phyloP scores from a whole-genome alignment of 75 land plant genomes.

The Cryptomeria japonica region DNA sequence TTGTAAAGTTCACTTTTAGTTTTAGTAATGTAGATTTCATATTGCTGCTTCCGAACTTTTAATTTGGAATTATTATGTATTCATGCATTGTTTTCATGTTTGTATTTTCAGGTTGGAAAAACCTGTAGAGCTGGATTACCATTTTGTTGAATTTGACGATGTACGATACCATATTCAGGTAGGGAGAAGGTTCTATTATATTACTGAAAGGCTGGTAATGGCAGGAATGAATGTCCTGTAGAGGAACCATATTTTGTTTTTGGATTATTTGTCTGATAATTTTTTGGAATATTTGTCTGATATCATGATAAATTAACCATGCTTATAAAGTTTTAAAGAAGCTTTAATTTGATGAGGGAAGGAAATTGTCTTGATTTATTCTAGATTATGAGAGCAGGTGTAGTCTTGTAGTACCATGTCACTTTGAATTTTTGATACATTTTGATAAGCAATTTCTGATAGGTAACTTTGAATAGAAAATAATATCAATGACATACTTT shows the following conservation, averaged over 20 bases:
- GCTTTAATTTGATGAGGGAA: conserved; percentile 4
- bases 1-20: not conserved
- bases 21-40: not conserved
- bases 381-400: not conserved
- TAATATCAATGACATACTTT: not conserved
- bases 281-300: not conserved
- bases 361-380: not conserved
- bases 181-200: not conserved
- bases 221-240: not conserved
- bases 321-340: not conserved
- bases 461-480: not conserved
- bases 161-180: conserved; percentile 96
- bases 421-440: not conserved
- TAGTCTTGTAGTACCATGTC: not conserved
- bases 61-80: not conserved
- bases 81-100: not conserved
- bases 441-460: not conserved
- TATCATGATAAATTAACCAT: not conserved
- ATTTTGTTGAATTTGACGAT: conserved; percentile 91
- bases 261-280: not conserved
- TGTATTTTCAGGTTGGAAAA: conserved; percentile 63
- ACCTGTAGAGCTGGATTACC: conserved; percentile 80
- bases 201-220: not conserved
- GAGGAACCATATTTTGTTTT: not conserved
- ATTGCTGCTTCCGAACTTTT: not conserved